Percentiles rank a stretch among this genome's conserved stretches.
phyloP scores from a whole-genome alignment of 208 protist genomes.

The Trypanosoma boissoni region DNA sequence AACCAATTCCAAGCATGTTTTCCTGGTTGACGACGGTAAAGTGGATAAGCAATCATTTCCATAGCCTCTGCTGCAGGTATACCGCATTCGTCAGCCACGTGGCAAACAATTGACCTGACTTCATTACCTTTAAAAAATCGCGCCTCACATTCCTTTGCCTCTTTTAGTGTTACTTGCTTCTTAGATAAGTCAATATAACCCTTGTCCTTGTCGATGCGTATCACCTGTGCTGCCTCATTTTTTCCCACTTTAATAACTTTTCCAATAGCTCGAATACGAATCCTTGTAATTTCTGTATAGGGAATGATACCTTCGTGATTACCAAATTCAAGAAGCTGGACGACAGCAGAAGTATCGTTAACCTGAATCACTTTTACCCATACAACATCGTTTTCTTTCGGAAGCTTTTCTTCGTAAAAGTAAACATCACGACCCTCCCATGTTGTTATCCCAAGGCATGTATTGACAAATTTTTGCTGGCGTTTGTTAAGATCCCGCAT shows the following conservation, averaged over 20 bases:
- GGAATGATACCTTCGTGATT: conserved; percentile 99
- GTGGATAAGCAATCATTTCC: conserved; percentile 94
- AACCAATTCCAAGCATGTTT: conserved; percentile 84
- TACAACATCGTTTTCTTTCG: conserved; percentile 96
- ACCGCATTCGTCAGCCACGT: conserved; percentile 89
- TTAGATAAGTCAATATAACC: conserved; percentile 99
- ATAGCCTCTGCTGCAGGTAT: conserved; percentile 79
- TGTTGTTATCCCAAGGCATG: conserved; percentile 64
- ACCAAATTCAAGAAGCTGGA: conserved; percentile 97
- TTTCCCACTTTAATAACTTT: conserved; percentile 98
- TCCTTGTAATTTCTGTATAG: conserved; percentile 96
- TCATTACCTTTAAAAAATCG: conserved; percentile 95
- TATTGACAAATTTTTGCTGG: conserved; percentile 74
- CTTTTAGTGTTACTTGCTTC: conserved; percentile 94
- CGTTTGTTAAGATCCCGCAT: conserved; percentile 76
- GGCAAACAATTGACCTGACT: conserved; percentile 96
- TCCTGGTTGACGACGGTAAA: conserved; percentile 84
- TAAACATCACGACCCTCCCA: conserved; percentile 75
- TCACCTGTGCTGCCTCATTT: conserved; percentile 95
- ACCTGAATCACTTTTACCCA: conserved; percentile 96
- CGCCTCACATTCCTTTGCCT: conserved; percentile 93
- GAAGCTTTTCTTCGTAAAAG: conserved; percentile 79
- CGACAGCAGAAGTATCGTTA: conserved; percentile 91
- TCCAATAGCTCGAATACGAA: conserved; percentile 98
- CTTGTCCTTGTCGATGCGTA: conserved; percentile 99